Percentiles rank a stretch among this genome's conserved stretches.
Conservation (phyloP, 805 yeast genomes). For the Kuraishia piskuri region DNA sequence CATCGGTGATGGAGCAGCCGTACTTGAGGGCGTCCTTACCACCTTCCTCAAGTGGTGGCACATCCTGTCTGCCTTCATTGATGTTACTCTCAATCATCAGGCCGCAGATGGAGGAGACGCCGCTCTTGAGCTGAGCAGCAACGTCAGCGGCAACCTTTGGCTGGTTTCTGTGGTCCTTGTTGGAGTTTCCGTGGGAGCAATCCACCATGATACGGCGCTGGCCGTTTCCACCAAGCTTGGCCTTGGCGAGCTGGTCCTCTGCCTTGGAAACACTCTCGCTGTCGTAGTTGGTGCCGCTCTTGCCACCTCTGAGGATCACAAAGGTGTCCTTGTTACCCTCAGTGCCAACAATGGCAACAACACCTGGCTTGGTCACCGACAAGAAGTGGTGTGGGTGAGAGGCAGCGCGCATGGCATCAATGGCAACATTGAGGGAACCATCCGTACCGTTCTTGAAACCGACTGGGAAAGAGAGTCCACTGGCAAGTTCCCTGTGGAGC, state of each 20-base stretch:
- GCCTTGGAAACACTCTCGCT: slow-evolving; percentile 69
- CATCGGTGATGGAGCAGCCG: slow-evolving; percentile 97
- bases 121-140: slow-evolving; percentile 72
- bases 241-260: slow-evolving; percentile 47
- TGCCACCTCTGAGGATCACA: slow-evolving; percentile 94
- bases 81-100: slow-evolving; percentile 94
- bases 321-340: slow-evolving; percentile 93
- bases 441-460: slow-evolving; percentile 99
- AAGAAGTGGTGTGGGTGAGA: slow-evolving; percentile 88
- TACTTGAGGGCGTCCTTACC: slow-evolving; percentile 60
- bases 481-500: slow-evolving; percentile 93
- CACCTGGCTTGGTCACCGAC: slow-evolving; percentile 96
- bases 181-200: slow-evolving; percentile 96
- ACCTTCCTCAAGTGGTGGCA: slow-evolving; percentile 48
- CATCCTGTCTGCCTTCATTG: slow-evolving; percentile 84
- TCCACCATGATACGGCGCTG: slow-evolving; percentile 76
- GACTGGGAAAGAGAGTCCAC: slow-evolving; percentile 97
- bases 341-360: slow-evolving; percentile 93
- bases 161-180: slow-evolving; percentile 90
- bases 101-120: slow-evolving; percentile 79
- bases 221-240: slow-evolving; percentile 31
- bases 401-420: slow-evolving; percentile 92
- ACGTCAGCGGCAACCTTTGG: slow-evolving; percentile 83
- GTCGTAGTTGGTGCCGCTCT: slow-evolving; percentile 88
- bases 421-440: slow-evolving; percentile 85